These are phyloP conservation scores for Stenocarpella maydis DNA, from an alignment of 2,329 filamentous ascomycete species.

Conservation along the genomic window DNA sequence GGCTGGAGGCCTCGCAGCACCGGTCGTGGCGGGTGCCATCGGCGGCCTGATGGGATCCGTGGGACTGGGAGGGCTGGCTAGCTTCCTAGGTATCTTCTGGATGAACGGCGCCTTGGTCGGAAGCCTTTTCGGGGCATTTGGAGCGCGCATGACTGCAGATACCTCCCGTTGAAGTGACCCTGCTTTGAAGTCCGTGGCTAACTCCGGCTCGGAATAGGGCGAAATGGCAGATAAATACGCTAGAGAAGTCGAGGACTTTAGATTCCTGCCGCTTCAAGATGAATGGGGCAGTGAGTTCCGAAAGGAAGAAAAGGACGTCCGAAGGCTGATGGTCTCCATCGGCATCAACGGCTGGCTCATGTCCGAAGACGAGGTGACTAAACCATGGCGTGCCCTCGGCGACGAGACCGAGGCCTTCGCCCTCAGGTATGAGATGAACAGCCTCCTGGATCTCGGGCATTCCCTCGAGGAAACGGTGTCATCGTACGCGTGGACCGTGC, in stretches of 20 bases:
- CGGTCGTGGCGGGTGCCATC: conserved; percentile 84
- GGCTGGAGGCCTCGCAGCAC: conserved; percentile 89
- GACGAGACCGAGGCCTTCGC: conserved; percentile 82
- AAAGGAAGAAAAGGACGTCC: conserved; percentile 45
- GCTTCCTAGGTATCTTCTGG: conserved; percentile 85
- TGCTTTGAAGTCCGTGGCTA: background rate
- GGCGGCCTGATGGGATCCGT: conserved; percentile 86
- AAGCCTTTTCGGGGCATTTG: conserved; percentile 87
- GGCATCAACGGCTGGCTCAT: conserved; percentile 89
- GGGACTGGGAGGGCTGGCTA: conserved; percentile 84
- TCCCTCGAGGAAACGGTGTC: conserved; percentile 76
- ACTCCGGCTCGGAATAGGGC: conserved; percentile 57
- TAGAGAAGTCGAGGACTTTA: conserved; percentile 82
- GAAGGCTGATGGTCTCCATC: conserved; percentile 79
- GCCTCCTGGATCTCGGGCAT: conserved; percentile 78
- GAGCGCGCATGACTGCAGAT: conserved; percentile 72
- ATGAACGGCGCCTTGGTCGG: conserved; percentile 88
- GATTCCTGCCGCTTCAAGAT: conserved; percentile 76
- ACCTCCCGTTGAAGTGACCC: too few species aligned
- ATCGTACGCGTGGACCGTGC: conserved; percentile 77
- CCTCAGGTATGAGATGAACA: conserved; percentile 81
- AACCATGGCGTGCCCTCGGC: conserved; percentile 80
- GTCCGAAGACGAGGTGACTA: conserved; percentile 75
- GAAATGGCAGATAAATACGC: conserved; percentile 90
- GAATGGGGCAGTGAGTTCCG: conserved; percentile 48